Conservation (phyloP, 2,329 filamentous ascomycete species). For the Leptographium lundbergii region DNA sequence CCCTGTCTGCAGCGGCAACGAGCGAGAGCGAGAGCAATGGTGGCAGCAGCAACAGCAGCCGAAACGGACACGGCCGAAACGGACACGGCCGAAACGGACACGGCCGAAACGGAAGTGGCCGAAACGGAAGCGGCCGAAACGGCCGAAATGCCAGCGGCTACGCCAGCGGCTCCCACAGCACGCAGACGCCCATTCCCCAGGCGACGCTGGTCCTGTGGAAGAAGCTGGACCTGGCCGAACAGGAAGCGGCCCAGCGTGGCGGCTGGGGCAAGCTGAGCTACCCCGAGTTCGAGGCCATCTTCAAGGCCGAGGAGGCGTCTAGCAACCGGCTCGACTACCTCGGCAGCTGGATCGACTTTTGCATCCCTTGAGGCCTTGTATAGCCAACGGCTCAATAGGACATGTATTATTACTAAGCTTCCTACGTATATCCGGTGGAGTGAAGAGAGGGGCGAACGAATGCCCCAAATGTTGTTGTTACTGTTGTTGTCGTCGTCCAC, state of each 20-base stretch:
- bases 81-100: background rate
- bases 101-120: background rate
- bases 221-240: slow-evolving; percentile 50
- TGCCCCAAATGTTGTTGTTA: no score
- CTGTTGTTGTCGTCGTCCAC: no score
- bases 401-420: no score
- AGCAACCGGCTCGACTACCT: slow-evolving; percentile 64
- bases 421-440: no score
- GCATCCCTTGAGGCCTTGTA: slow-evolving; percentile 46
- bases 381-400: no score
- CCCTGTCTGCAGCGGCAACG: background rate
- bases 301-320: slow-evolving; percentile 51
- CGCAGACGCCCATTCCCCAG: slow-evolving; percentile 14
- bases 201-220: slow-evolving; percentile 35
- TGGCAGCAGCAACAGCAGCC: background rate
- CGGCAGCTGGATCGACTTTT: slow-evolving; percentile 82
- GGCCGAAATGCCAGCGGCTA: background rate
- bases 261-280: slow-evolving; percentile 69
- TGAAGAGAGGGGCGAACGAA: no score
- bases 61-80: no score
- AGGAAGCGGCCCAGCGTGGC: slow-evolving; percentile 56
- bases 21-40: background rate
- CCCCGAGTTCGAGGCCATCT: slow-evolving; percentile 66
- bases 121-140: background rate
- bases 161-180: background rate